Conservation (phyloP, 2,329 filamentous ascomycete genomes). For the Cercospora citrullina region DNA sequence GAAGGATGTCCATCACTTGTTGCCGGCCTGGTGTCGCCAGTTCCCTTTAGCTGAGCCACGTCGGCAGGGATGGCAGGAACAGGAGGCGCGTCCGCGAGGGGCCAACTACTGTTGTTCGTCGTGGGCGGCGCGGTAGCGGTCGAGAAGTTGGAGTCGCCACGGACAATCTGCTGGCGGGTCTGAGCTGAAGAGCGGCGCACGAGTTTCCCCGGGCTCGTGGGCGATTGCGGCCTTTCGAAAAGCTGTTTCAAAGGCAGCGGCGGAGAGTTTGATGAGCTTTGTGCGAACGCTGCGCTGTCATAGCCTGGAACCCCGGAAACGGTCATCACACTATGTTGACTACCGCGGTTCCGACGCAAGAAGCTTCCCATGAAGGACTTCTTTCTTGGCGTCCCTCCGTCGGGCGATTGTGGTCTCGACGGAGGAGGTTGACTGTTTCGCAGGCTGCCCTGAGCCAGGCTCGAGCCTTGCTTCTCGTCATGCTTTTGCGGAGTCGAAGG, state of each 20-base stretch:
- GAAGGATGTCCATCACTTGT: conserved; percentile 38
- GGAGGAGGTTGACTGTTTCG: conserved; percentile 47
- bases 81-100: conserved; percentile 41
- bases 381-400: conserved; percentile 27
- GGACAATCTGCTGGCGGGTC: conserved; percentile 19
- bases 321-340: conserved; percentile 29
- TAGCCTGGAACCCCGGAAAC: conserved; percentile 15
- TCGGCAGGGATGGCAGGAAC: conserved; percentile 28
- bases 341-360: conserved; percentile 38
- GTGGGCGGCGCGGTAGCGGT: conserved; percentile 32
- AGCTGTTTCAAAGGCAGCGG: conserved; percentile 31
- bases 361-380: conserved; percentile 40
- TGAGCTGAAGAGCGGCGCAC: conserved; percentile 33
- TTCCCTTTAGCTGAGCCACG: conserved; percentile 11
- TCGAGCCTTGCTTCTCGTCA: conserved; percentile 35
- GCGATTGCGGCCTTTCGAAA: conserved; percentile 57
- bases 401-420: conserved; percentile 47
- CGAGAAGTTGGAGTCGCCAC: conserved; percentile 31
- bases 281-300: conserved; percentile 3
- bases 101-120: conserved; percentile 46
- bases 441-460: conserved; percentile 43
- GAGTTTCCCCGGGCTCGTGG: conserved; percentile 40
- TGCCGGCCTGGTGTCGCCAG: conserved; percentile 30
- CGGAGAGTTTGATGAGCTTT: conserved; percentile 10
- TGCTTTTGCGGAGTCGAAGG: conserved; percentile 16